A percentile compares a stretch with the other conserved stretches of the same genome.
phyloP scores from a whole-genome alignment of 2,329 filamentous ascomycete species.

The Paracoccidioides brasiliensis region DNA sequence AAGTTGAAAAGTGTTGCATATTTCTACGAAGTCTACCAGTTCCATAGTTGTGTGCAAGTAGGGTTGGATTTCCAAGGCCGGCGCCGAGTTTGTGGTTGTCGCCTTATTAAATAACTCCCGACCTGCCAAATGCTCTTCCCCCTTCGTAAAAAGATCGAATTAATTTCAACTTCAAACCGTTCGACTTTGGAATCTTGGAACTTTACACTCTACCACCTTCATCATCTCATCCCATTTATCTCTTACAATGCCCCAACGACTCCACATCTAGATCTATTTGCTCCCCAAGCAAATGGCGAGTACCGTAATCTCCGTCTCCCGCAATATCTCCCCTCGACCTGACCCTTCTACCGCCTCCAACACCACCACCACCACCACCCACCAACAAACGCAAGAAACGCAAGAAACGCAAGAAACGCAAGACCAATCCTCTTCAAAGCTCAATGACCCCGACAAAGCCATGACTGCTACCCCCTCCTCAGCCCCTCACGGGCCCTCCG shows the following conservation, averaged over 20 bases:
- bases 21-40: too few species aligned
- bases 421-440: not conserved
- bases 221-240: not conserved
- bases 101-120: too few species aligned
- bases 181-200: not conserved
- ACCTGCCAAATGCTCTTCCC: too few species aligned
- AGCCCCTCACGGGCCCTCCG: not conserved
- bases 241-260: not conserved
- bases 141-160: too few species aligned
- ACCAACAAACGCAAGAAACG: too few species aligned
- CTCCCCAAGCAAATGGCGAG: conserved; percentile 6
- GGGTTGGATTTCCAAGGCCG: too few species aligned
- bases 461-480: not conserved
- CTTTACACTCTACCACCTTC: not conserved
- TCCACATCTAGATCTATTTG: not conserved
- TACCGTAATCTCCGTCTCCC: conserved; percentile 5
- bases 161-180: not conserved
- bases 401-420: not conserved
- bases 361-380: not conserved
- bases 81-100: too few species aligned
- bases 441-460: not conserved
- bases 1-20: too few species aligned
- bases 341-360: not conserved
- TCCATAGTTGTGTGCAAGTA: too few species aligned
- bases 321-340: not conserved